Conservation (phyloP, 164 flowering plant species). For the Liquidambar formosana region DNA sequence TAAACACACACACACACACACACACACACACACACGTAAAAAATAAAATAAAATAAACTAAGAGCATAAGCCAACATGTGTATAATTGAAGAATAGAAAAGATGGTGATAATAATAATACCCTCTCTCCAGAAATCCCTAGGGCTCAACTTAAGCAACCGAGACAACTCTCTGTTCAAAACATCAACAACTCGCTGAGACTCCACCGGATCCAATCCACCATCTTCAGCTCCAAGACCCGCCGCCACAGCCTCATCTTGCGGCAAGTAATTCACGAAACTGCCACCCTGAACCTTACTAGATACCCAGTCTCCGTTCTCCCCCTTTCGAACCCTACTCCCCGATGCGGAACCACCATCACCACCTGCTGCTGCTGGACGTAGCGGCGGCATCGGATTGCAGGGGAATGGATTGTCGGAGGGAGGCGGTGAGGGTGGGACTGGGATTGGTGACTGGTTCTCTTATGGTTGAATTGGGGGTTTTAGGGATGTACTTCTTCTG, state of each 20-base stretch:
- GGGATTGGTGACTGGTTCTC: constrained; percentile 14
- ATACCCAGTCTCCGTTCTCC: constrained; percentile 51
- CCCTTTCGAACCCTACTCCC: constrained; percentile 40
- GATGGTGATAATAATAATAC: constrained; percentile 25
- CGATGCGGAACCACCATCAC: constrained; percentile 9
- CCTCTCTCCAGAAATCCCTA: constrained; percentile 87
- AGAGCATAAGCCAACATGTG: not conserved
- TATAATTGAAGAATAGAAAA: not conserved
- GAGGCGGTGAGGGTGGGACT: constrained; percentile 51
- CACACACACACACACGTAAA: too few species aligned
- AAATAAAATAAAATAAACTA: too few species aligned
- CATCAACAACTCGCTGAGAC: constrained; percentile 91
- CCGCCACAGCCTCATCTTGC: constrained; percentile 94
- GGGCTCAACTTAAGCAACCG: constrained; percentile 70
- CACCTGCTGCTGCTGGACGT: not conserved
- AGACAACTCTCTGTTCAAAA: constrained; percentile 72
- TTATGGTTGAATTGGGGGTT: constrained; percentile 18
- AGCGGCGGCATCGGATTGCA: constrained; percentile 16
- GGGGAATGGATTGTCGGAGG: constrained; percentile 36
- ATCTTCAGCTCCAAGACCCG: constrained; percentile 82
- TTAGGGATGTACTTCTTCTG: constrained; percentile 58
- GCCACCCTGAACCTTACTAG: constrained; percentile 38
- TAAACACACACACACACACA: too few species aligned
- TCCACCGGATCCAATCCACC: constrained; percentile 87
- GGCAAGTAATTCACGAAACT: constrained; percentile 83